Percentiles rank a stretch among this genome's conserved stretches.
phyloP scores from a whole-genome alignment of 2,329 filamentous ascomycete species.

The Ophiostoma populinum region DNA sequence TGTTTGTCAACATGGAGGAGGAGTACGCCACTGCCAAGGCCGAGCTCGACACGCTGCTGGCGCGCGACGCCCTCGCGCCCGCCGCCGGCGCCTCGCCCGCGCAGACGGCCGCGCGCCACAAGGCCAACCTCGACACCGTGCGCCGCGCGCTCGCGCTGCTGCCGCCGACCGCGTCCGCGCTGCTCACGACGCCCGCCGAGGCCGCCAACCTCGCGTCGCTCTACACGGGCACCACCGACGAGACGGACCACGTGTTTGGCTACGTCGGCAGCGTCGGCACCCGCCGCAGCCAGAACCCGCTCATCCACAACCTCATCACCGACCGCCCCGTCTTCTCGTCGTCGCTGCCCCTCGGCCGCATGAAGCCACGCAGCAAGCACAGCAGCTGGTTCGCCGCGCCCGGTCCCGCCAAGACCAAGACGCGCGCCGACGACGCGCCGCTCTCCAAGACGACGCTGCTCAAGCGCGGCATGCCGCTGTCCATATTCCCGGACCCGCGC shows the following conservation, averaged over 20 bases:
- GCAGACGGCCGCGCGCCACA: conserved; percentile 24
- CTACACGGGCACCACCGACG: neutral
- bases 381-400: neutral
- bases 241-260: conserved; percentile 27
- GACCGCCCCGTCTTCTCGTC: conserved; percentile 89
- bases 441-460: conserved; percentile 50
- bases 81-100: conserved; percentile 4
- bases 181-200: conserved; percentile 75
- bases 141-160: conserved; percentile 55
- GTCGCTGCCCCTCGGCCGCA: conserved; percentile 60
- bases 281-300: conserved; percentile 50
- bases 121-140: conserved; percentile 58
- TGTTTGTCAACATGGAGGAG: conserved; percentile 88
- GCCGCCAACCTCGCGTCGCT: conserved; percentile 40
- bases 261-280: conserved; percentile 35
- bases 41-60: conserved; percentile 29
- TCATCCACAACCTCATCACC: conserved; percentile 90
- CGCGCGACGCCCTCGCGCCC: neutral
- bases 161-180: conserved; percentile 67
- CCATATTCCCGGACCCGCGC: conserved; percentile 59
- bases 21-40: conserved; percentile 56
- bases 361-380: conserved; percentile 21
- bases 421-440: neutral
- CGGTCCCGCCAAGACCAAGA: no score
- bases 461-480: conserved; percentile 81